phyloP scores from a whole-genome alignment of 2,329 filamentous ascomycete species.

The Stromatinia cepivora region DNA sequence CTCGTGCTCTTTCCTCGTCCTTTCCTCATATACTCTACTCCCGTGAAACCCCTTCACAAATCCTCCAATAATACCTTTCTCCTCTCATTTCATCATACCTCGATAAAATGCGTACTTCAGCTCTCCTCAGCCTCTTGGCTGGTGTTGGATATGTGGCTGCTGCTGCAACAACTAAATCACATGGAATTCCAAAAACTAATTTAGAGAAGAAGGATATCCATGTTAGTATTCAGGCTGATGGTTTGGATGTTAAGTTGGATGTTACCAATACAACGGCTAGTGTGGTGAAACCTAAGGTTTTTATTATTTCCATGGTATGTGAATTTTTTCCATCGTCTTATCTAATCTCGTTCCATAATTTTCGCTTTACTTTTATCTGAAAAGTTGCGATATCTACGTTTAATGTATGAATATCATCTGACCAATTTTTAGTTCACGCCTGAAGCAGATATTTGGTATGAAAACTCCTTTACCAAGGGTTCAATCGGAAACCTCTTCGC shows the following conservation, averaged over 20 bases:
- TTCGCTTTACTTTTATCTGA: not conserved
- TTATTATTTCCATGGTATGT: conserved; percentile 62
- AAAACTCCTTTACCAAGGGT: conserved; percentile 48
- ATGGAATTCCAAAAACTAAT: not conserved
- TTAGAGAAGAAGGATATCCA: conserved; percentile 20
- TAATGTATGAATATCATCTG: not conserved
- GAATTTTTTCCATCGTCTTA: not conserved
- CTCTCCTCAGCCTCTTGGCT: conserved; percentile 17
- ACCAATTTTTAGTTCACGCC: conserved; percentile 53
- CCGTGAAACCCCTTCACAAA: not conserved
- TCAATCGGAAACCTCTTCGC: conserved; percentile 56
- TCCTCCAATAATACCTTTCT: not conserved
- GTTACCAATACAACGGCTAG: conserved; percentile 8
- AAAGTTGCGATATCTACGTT: not conserved
- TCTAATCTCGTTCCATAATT: not conserved
- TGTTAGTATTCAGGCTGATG: conserved; percentile 11
- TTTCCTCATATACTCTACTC: not conserved
- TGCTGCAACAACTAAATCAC: conserved; percentile 19
- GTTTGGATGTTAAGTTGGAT: conserved; percentile 15
- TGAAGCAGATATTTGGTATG: conserved; percentile 63
- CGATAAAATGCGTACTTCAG: conserved; percentile 18
- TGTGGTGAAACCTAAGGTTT: conserved; percentile 52
- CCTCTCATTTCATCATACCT: not conserved
- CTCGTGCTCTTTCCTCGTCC: not conserved
- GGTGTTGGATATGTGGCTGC: conserved; percentile 14